Evolutionary conservation across 176 grass and related monocot genomes (phyloP).

Genomic region (Ensete glaucum): DNA sequence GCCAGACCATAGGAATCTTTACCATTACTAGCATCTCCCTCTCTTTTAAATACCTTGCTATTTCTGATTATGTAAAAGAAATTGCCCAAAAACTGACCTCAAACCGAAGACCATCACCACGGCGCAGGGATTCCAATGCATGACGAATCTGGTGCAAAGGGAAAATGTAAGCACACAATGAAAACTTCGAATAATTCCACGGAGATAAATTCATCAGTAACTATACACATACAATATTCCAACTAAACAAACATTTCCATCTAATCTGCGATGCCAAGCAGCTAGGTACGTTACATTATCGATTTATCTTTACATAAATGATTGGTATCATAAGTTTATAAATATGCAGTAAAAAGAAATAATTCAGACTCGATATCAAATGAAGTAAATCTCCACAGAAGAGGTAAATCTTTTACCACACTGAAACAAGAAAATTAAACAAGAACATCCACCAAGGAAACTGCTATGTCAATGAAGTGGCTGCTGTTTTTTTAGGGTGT

Average conservation of each 20-base stretch:
- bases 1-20: background rate
- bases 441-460: too few species aligned
- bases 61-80: background rate
- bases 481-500: too few species aligned
- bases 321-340: background rate
- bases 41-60: background rate
- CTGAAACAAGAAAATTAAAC: too few species aligned
- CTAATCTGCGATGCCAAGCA: background rate
- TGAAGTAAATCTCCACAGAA: too few species aligned
- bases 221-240: too few species aligned
- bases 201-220: background rate
- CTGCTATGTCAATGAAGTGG: too few species aligned
- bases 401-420: too few species aligned
- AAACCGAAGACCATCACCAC: background rate
- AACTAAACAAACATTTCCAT: too few species aligned
- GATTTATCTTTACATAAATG: background rate
- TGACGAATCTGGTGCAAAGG: constrained; percentile 5
- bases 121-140: constrained; percentile 9
- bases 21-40: background rate
- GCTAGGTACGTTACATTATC: background rate
- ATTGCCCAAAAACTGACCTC: constrained; percentile 1
- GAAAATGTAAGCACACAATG: background rate
- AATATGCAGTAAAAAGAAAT: background rate
- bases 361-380: background rate
- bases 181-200: background rate